Evolutionary conservation across 768 basidiomycete species (phyloP).

Genomic region (Rhodotorula babjevae): DNA sequence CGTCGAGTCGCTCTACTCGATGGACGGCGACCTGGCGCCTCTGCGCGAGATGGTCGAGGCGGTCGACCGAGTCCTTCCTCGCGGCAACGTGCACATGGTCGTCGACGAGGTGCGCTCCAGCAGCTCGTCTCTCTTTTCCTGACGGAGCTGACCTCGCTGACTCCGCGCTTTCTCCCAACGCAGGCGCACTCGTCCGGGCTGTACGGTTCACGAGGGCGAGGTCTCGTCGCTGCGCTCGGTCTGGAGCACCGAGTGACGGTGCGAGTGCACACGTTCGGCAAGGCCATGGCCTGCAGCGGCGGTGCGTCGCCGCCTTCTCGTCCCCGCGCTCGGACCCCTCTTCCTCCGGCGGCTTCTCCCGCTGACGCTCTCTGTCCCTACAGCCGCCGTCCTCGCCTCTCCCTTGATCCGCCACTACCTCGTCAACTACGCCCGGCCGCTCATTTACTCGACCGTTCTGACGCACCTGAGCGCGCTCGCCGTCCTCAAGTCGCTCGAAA

Average conservation of each 20-base stretch:
- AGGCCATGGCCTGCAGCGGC: constrained; percentile 77
- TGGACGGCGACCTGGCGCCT: constrained; percentile 90
- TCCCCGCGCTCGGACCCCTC: too few species aligned
- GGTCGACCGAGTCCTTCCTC: constrained; percentile 58
- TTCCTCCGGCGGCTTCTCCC: background rate
- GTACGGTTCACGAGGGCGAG: constrained; percentile 72
- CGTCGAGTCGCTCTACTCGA: constrained; percentile 84
- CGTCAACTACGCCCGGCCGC: constrained; percentile 81
- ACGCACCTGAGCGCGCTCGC: constrained; percentile 71
- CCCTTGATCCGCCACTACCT: constrained; percentile 73
- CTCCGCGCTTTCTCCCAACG: too few species aligned
- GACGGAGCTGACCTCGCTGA: background rate
- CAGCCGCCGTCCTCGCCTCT: constrained; percentile 72
- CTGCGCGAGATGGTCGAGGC: constrained; percentile 61
- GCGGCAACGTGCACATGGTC: constrained; percentile 64
- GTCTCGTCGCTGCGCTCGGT: constrained; percentile 66
- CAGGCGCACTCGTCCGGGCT: constrained; percentile 83
- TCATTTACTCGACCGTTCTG: constrained; percentile 87
- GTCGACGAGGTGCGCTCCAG: constrained; percentile 62
- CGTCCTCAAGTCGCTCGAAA: constrained; percentile 70
- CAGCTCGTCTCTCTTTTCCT: background rate
- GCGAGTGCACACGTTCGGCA: constrained; percentile 86
- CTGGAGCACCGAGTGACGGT: constrained; percentile 66
- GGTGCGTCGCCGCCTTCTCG: constrained; percentile 56
- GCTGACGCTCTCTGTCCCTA: background rate